Evolutionary conservation across 164 flowering plant genomes (phyloP).

Genomic region (Pachysandra terminalis): DNA sequence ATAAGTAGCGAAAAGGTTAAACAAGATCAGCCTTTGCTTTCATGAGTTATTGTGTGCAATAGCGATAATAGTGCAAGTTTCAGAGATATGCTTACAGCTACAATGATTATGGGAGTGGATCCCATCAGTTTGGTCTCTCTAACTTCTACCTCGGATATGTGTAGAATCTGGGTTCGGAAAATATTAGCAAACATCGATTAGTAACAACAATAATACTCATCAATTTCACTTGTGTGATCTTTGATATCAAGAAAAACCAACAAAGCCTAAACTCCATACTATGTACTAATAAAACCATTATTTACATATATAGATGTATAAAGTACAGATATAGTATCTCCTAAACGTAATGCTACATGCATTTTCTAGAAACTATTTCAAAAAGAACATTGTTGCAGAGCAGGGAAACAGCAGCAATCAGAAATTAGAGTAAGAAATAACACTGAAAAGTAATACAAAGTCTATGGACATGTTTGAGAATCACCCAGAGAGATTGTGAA

Average conservation of each 20-base stretch:
- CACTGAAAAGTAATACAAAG: too few relatives aligned
- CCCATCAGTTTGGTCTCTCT: constrained; percentile 93
- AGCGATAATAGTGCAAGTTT: too few relatives aligned
- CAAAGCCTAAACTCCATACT: not conserved
- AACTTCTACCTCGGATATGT: constrained; percentile 81
- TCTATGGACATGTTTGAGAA: too few relatives aligned
- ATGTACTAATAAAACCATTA: too few relatives aligned
- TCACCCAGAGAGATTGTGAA: too few relatives aligned
- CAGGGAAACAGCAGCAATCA: too few relatives aligned
- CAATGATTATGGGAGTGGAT: constrained; percentile 68
- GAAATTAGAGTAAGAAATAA: too few relatives aligned
- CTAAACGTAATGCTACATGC: too few relatives aligned
- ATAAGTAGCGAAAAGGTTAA: constrained; percentile 4
- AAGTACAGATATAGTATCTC: too few relatives aligned
- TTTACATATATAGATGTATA: too few relatives aligned
- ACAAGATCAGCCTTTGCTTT: not conserved
- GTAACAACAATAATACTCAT: not conserved
- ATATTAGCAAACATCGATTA: not conserved
- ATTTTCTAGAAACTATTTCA: too few relatives aligned
- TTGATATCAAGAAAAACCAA: not conserved
- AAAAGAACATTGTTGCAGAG: too few relatives aligned
- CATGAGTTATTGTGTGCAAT: not conserved
- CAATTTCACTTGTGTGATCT: not conserved
- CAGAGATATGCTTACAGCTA: constrained; percentile 47
- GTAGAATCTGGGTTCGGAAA: constrained; percentile 63